Base-by-base conservation (phyloP, 108 stramenopile genomes). In the Cyclostephanos invisitatus region DNA sequence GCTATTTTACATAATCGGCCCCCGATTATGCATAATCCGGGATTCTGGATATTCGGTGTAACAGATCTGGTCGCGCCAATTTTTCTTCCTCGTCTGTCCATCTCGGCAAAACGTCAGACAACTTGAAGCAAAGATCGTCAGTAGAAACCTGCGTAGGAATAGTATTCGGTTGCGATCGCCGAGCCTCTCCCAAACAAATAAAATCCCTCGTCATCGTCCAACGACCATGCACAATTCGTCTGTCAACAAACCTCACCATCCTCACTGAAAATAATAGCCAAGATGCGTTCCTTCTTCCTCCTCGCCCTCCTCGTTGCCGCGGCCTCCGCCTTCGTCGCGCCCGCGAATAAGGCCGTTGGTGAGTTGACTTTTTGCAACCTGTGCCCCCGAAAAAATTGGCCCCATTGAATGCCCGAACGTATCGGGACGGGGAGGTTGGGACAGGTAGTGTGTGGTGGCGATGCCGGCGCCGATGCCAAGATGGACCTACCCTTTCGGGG, bases 291-390 rank as follows among this genome's bases (percentile, higher is more conserved):
- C 76, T 58, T 87, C 72, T 82, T 93, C 84, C 37, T 91, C 70
- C 63, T 89, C 75, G 87, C 93, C 72, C 79, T 91, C 72, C 66
- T 90, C 73, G 63, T 93, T 63, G 86, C 86, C 61, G 83, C 85
- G 68, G 89, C 89, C 73, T 87, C 86, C 69, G 93, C 93, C 67
- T 94, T 94, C 78, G 89, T 89, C 57, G 81, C 86, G 70, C 87
- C 89, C 47, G 85, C 82, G 66, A 87, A 77, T 88, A 70, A 86
- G 70, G 87, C 84, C 64, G 75, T 74, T 44, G 77, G 80, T 84
- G 68, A 83, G 86, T 37, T 27, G 15, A 4, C 12, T 37, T 24
- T 50, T 50, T 50, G n/a, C n/a, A n/a, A n/a, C n/a, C 32, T 2
- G 32, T 32, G 32, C 32, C 32, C 32, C n/a, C n/a, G n/a, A n/a